Conservation (phyloP, 495 filamentous ascomycete species). For the Aspergillus steynii region DNA sequence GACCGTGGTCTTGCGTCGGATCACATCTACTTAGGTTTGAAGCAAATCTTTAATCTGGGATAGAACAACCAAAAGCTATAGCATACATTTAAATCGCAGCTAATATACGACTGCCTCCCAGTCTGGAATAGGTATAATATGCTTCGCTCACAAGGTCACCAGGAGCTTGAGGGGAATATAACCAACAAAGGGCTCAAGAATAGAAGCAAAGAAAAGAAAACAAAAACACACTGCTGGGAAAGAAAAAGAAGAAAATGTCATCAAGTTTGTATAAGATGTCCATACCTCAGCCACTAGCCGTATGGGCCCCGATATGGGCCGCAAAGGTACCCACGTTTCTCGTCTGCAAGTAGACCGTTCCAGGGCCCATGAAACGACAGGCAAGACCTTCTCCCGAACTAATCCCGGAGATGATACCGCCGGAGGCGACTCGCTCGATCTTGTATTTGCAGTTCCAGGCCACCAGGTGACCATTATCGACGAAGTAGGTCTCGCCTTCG, state of each 20-base stretch:
- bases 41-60: neutral
- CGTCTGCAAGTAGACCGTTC: conserved; percentile 92
- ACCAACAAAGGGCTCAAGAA: too few relatives aligned
- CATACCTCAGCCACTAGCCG: neutral
- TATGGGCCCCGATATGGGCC: conserved; percentile 25
- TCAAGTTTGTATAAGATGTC: neutral
- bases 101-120: neutral
- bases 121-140: neutral
- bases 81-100: too few relatives aligned
- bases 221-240: neutral
- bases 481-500: conserved; percentile 80
- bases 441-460: conserved; percentile 95
- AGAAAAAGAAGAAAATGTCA: neutral
- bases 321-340: conserved; percentile 72
- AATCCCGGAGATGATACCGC: conserved; percentile 80
- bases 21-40: neutral
- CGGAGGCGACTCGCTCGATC: conserved; percentile 83
- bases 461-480: conserved; percentile 95
- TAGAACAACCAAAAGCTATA: too few relatives aligned
- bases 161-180: conserved; percentile 2
- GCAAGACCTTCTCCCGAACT: conserved; percentile 83
- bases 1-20: too few relatives aligned
- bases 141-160: neutral
- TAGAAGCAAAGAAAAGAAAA: too few relatives aligned
- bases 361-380: conserved; percentile 91